These are phyloP conservation scores for Rhodotorula kratochvilovae DNA, from an alignment of 768 basidiomycete genomes.

Conservation along the genomic window DNA sequence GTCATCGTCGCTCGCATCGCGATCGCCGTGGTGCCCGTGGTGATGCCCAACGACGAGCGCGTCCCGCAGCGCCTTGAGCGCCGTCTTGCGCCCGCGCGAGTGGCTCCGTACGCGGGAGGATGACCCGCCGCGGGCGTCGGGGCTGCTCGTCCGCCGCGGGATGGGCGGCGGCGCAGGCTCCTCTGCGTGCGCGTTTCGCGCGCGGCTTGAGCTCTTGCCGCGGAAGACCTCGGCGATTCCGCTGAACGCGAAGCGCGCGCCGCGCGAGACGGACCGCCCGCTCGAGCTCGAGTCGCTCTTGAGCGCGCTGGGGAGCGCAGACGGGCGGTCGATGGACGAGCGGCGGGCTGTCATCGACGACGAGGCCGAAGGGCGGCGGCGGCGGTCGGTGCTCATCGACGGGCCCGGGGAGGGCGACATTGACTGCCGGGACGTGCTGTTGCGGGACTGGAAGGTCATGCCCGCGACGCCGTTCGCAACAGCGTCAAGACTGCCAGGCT, in stretches of 20 bases:
- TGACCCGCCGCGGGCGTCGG: slow-evolving; percentile 4
- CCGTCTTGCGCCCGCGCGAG: slow-evolving; percentile 36
- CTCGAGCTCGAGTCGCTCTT: slow-evolving; percentile 4
- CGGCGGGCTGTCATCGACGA: background rate
- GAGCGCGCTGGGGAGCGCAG: slow-evolving; percentile 1
- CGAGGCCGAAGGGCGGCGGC: slow-evolving; percentile 1
- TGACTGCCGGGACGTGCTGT: background rate
- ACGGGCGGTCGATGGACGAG: background rate
- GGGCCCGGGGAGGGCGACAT: background rate
- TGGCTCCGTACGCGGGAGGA: slow-evolving; percentile 12
- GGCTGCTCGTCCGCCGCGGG: slow-evolving; percentile 7
- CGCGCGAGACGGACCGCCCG: slow-evolving; percentile 14
- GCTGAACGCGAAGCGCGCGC: slow-evolving; percentile 23
- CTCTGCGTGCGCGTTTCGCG: background rate
- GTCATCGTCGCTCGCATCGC: slow-evolving; percentile 1
- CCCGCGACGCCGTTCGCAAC: slow-evolving; percentile 1
- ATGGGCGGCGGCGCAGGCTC: background rate
- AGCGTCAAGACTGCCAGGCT: background rate
- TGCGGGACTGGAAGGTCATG: slow-evolving; percentile 13
- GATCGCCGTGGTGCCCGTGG: background rate
- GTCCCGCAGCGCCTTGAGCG: slow-evolving; percentile 30
- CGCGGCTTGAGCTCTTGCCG: slow-evolving; percentile 30
- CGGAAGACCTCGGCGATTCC: slow-evolving; percentile 28
- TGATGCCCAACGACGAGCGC: slow-evolving; percentile 30
- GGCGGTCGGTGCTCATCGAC: background rate